Base-by-base conservation (phyloP, 129 eudicot species). In the Lonicera japonica region DNA sequence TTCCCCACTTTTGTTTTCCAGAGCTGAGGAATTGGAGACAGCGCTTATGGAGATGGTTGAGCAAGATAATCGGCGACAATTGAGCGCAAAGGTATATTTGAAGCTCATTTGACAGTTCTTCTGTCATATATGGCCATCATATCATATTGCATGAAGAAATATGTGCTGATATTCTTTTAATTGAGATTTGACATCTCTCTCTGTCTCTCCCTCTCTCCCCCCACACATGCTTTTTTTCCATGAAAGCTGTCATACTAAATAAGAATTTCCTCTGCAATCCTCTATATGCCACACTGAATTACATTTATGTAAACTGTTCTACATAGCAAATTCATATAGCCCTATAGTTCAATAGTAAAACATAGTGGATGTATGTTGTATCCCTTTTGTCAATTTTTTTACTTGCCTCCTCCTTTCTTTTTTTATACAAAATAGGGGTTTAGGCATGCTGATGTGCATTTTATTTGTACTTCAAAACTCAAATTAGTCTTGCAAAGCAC, bases 21-120 rank as follows among this genome's bases (percentile, higher is more conserved):
- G 98, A 77, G 84, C 98, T 38, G 98, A 91, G 67, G 98, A 91
- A 66, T 73, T 91, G 73, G 98, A 87, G 92, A 76, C 88, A 46
- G 98, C 98, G 34, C 73, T 91, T 25, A 85, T 82, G 83, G 95
- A 87, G 84, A 84, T 87, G 79, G 98, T 82, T 64, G 64, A 75
- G 65, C 70, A 87, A 73, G 98, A 92, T 74, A 92, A 92, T 75
- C 82, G 95, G 46, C 86, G 86, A 50, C 79, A 87, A 80, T 52
- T 92, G 63, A 82, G 75, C 54, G 95, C 90, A 61, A 82, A 75
- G 96, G 98, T 92, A 83, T 48, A 46, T 59, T 14, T 21, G 4
- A 16, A 13, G 10, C 11, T 43, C 36, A 50, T 36, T 58, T 54
- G 47, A 57, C 53, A 21, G 34, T 18, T 52, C 9, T 58, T 74